Conservation (phyloP, 768 basidiomycete species). For the Auricularia cornea region DNA sequence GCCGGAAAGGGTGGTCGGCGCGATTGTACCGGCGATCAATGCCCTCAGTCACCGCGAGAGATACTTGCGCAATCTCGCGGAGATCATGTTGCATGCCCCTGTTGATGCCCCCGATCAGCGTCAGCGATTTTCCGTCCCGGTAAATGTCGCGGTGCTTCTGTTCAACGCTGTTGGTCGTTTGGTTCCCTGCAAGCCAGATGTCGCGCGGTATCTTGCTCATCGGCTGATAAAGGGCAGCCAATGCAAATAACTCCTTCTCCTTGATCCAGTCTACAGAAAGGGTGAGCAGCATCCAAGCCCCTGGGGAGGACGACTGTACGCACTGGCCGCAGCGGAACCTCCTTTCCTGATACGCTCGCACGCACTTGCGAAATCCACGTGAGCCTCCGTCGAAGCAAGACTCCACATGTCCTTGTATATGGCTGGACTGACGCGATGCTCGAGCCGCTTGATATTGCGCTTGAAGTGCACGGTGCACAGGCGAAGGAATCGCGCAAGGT, state of each 20-base stretch:
- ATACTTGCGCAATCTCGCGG: too few relatives aligned
- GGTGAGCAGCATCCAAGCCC: too few relatives aligned
- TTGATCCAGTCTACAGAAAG: slow-evolving; percentile 24
- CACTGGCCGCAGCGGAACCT: slow-evolving; percentile 16
- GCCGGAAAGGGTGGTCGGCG: too few relatives aligned
- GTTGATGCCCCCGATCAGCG: slow-evolving; percentile 19
- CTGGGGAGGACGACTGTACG: too few relatives aligned
- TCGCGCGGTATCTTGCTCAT: slow-evolving; percentile 18
- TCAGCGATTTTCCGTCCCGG: slow-evolving; percentile 18
- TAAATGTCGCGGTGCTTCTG: slow-evolving; percentile 17
- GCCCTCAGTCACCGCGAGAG: too few relatives aligned
- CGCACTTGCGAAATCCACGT: slow-evolving; percentile 12
- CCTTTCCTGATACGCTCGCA: slow-evolving; percentile 13
- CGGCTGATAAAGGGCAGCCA: slow-evolving; percentile 21
- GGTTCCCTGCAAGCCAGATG: slow-evolving; percentile 18
- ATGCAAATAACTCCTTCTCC: slow-evolving; percentile 18
- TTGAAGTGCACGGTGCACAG: slow-evolving; percentile 18
- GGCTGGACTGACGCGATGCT: background rate
- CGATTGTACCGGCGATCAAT: too few relatives aligned
- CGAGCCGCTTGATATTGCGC: slow-evolving; percentile 6
- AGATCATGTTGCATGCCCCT: slow-evolving; percentile 7
- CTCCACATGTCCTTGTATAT: slow-evolving; percentile 18
- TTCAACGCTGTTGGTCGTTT: slow-evolving; percentile 13
- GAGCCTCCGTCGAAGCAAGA: slow-evolving; percentile 13
- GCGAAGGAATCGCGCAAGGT: slow-evolving; percentile 15